phyloP scores from a whole-genome alignment of 306 rosid species.

The Delonix regia region DNA sequence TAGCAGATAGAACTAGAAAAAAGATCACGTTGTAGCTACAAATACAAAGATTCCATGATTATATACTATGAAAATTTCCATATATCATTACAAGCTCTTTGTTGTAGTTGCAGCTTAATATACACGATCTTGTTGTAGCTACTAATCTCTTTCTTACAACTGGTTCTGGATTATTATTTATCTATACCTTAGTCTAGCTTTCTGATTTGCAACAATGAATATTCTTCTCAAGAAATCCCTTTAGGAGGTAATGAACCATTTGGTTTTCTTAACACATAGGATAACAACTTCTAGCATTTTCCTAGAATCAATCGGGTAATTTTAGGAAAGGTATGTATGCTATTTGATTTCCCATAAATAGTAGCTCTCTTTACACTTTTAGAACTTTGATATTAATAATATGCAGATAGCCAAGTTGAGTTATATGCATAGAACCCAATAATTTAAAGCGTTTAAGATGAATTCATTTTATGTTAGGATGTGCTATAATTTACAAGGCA shows the following conservation, averaged over 20 bases:
- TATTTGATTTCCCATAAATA: conserved; percentile 8
- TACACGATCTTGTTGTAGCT: no score
- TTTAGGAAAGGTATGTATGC: conserved; percentile 64
- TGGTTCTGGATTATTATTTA: conserved; percentile 53
- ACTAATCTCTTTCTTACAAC: conserved; percentile 83
- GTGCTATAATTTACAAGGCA: no score
- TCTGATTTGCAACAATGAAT: conserved; percentile 61
- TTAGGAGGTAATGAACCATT: conserved; percentile 81
- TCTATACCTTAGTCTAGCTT: conserved; percentile 41
- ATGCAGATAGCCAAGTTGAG: conserved; percentile 6
- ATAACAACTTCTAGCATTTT: conserved; percentile 73
- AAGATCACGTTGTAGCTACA: neutral
- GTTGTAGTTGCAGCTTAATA: conserved; percentile 15
- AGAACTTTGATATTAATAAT: conserved; percentile 12
- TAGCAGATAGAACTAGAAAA: conserved; percentile 72
- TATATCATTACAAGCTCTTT: conserved; percentile 20
- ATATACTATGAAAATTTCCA: neutral
- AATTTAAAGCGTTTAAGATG: conserved; percentile 20
- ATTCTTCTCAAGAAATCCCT: conserved; percentile 87
- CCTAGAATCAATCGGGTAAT: conserved; percentile 78
- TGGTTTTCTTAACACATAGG: conserved; percentile 87
- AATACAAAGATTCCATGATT: conserved; percentile 14
- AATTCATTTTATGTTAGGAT: no score
- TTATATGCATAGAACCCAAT: neutral
- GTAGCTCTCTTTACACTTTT: neutral